Evolutionary conservation across 805 yeast species (phyloP), one percentile per base, ranked within the genome.

Genomic region (Wickerhamomyces rabaulensis): DNA sequence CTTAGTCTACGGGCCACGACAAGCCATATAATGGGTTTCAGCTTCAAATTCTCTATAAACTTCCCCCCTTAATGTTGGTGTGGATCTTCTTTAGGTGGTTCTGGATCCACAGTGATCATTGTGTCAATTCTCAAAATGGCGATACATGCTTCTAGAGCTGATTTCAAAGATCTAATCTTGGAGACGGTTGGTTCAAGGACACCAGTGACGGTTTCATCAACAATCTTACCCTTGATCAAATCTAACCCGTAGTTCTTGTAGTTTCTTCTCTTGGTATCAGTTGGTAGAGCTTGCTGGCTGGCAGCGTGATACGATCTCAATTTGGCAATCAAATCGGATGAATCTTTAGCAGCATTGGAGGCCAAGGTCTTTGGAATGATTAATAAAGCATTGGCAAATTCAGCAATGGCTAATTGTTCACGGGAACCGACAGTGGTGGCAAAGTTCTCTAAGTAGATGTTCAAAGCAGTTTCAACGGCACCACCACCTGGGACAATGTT

Each of bases 401-500:
- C 99, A 1, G 97, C 95, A 70, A 94, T 94, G 16, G 99, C 98
- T 60, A 94, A 77, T 67, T 94, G 99, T 68, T 94, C 99, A 62
- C 99, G 81, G 17, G 97, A 88, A 3, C 98, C 97, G 43, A 94
- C 92, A 1, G 98, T 90, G 9, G 98, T 94, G 42, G 99, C 99
- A 68, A 94, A 94, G 65, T 88, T 92, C 68, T 94, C 99, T 64
- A 94, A 74, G 66, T 88, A 94, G 44, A 94, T 90, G 71, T 90
- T 91, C 62, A 94, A 76, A 3, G 98, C 98, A 43, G 96, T 78
- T 70, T 94, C 99, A 31, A 94, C 99, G 8, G 98, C 97, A 51
- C 99, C 99, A 54, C 99, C 99, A 51, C 99, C 99, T 39, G 99
- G 98, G 6, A 94, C 99, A 48, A 95, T 91, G 55, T 78, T 70